Base-by-base conservation (phyloP, 495 filamentous ascomycete species). In the Penicillium atrosanguineum region DNA sequence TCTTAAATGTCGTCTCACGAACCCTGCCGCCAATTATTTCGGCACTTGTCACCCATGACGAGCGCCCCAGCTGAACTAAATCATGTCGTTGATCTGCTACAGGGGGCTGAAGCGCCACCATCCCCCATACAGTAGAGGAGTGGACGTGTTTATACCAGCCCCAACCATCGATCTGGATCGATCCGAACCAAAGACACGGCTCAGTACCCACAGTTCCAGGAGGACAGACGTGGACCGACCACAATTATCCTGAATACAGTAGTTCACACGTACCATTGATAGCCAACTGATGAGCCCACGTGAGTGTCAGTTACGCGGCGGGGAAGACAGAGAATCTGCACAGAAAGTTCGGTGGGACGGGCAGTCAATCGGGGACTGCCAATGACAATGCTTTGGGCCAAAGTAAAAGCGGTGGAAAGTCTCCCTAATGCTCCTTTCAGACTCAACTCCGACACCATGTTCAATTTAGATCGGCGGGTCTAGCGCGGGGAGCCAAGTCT, bases 391-490 rank as follows among this genome's bases (percentile, higher is more conserved):
- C 31, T 8, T 37, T 25, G 45, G 11, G 23, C 16, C 28, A 19
- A 19, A 25, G 31, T 11, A 37, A 37, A 34, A 14, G 31, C 11
- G 45, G 45, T 47, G 23, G 11, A 38, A 48, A 38, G 20, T 48
- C 31, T 48, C 46, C 18, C n/a, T 48, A 12, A 14, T 37, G 25
- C 21, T 8, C 14, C 6, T 44, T 26, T 26, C 16, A 49, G 36
- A 34, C 41, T 29, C 36, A 12, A 41, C n/a, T 21, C 28, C 14
- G 7, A 28, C 20, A 15, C 31, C 31, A 12, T 12, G 31, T 34
- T 12, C 45, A 42, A 38, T 25, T 11, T 18, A 37, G 52, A 55
- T 55, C 52, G 52, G 40, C 46, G 23, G 46, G 26, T 25, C 48
- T 14, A 36, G 39, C 21, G n/a, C 40, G 18, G 46, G 25, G 21